Evolutionary conservation across 2,329 filamentous ascomycete species (phyloP), one percentile per base, ranked within the genome.

Genomic region (Ophiostoma himal-ulmi): DNA sequence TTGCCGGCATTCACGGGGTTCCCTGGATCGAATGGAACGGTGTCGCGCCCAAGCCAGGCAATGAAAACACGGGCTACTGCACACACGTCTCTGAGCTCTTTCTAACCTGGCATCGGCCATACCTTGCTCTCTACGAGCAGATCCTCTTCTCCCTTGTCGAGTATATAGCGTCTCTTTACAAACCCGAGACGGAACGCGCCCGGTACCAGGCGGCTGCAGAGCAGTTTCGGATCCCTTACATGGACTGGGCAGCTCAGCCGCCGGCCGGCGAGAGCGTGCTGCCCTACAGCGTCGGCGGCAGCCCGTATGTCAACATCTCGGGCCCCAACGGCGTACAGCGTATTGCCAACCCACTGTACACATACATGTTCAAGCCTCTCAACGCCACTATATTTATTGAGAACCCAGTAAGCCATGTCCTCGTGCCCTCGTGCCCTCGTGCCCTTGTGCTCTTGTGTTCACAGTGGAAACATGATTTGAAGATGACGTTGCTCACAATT

Each of bases 61-160:
- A 84, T 71, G 81, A 83, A 70, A 80, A 82, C 54, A 82, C 84
- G 20, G 92, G 92, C 68, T 96, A 93, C 78, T 96, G 93, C 78
- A 86, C 87, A 17, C 93, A 96, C 79, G 34, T 81, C 34, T 91
- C 90, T 1, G 87, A 89, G 57, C 81, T 95, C 20, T 95, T 96
- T 77, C 87, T 90, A 54, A 85, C 89, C 54, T 96, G 93, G 93
- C 93, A 96, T 82, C 86, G 93, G 68, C 91, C 92, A 0, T 96
- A 94, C 78, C 82, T 95, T 71, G 84, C 83, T 39, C 78, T 88
- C 68, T 86, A 86, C 71, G 86, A 88, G 80, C 81, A 83, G 80
- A 75, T 78, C 2, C 74, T 83, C 17, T 79, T 77, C 70, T 74
- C 69, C 5, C 73, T 78, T 14, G 75, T 80, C 20, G 76, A 80